A percentile compares a stretch with the other conserved stretches of the same genome.
Evolutionary conservation across 768 basidiomycete genomes (phyloP).

Genomic region (Gyrodon lividus): DNA sequence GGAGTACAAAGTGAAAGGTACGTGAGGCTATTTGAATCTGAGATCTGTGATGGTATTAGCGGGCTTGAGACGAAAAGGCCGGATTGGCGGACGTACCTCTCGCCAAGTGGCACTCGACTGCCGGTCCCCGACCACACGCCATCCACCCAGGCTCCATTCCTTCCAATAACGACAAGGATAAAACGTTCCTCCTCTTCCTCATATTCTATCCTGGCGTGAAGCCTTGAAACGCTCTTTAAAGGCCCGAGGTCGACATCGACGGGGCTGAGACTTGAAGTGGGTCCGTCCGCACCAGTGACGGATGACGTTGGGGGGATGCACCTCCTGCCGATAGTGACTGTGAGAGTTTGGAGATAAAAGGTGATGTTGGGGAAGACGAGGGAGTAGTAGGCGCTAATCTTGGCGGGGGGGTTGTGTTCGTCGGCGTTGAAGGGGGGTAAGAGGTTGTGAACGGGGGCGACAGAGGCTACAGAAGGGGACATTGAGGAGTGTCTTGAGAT

Average conservation of each 20-base stretch:
- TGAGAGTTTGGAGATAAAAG: constrained; percentile 95
- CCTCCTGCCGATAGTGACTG: constrained; percentile 90
- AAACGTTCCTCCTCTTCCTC: constrained; percentile 89
- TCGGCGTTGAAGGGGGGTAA: constrained; percentile 10
- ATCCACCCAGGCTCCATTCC: constrained; percentile 98
- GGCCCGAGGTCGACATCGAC: constrained; percentile 93
- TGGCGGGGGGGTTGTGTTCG: constrained; percentile 47
- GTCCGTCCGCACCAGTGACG: constrained; percentile 45
- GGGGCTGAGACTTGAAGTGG: constrained; percentile 32
- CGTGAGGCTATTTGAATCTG: constrained; percentile 97
- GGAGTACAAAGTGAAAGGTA: constrained; percentile 95
- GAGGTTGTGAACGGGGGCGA: constrained; percentile 2
- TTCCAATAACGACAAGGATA: constrained; percentile 86
- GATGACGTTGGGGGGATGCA: constrained; percentile 66
- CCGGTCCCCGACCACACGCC: constrained; percentile 94
- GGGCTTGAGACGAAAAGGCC: background rate
- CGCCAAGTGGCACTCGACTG: constrained; percentile 78
- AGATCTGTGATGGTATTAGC: constrained; percentile 52
- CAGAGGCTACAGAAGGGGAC: constrained; percentile 20
- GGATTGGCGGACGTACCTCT: constrained; percentile 54
- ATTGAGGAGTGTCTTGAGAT: constrained; percentile 14
- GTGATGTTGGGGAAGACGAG: constrained; percentile 93
- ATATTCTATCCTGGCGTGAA: constrained; percentile 94
- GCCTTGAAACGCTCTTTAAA: constrained; percentile 94
- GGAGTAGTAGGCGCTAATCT: constrained; percentile 91